phyloP scores from a whole-genome alignment of 345 rosid genomes.

The Salix suchowensis region DNA sequence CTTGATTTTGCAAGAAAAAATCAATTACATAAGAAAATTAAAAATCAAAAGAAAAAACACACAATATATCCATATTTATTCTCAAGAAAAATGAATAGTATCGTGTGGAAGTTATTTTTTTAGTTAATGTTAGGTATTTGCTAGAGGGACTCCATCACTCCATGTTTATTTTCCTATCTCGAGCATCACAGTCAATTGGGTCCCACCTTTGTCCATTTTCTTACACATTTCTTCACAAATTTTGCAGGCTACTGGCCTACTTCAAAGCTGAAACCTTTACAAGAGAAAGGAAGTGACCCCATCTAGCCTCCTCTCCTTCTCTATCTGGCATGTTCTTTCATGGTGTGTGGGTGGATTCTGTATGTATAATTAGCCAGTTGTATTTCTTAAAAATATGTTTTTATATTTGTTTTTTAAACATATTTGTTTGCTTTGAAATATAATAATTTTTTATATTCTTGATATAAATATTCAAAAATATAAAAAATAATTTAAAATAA shows the following conservation, averaged over 20 bases:
- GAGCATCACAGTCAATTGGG: not conserved
- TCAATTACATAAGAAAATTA: too few relatives aligned
- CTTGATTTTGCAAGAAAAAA: too few relatives aligned
- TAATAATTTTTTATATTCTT: too few relatives aligned
- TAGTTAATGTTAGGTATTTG: not conserved
- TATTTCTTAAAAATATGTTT: too few relatives aligned
- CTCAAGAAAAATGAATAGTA: too few relatives aligned
- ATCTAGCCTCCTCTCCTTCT: not conserved
- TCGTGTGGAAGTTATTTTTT: too few relatives aligned
- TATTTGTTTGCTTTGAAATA: too few relatives aligned
- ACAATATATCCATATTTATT: too few relatives aligned
- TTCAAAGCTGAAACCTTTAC: not conserved
- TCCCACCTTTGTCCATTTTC: not conserved
- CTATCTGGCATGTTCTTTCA: slow-evolving; percentile 20
- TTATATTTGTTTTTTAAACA: too few relatives aligned
- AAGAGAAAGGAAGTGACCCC: not conserved
- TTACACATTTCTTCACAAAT: not conserved
- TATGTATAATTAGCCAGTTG: not conserved
- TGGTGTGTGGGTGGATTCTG: slow-evolving; percentile 24
- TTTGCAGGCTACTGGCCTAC: not conserved
- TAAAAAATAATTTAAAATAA: too few relatives aligned
- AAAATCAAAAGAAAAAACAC: too few relatives aligned
- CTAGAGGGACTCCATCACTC: not conserved
- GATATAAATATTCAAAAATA: too few relatives aligned
- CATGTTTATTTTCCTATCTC: not conserved